A percentile compares a stretch with the other conserved stretches of the same genome.
These are phyloP conservation scores for Eutypella sp. DNA, from an alignment of 2,329 filamentous ascomycete species.

Conservation along the genomic window DNA sequence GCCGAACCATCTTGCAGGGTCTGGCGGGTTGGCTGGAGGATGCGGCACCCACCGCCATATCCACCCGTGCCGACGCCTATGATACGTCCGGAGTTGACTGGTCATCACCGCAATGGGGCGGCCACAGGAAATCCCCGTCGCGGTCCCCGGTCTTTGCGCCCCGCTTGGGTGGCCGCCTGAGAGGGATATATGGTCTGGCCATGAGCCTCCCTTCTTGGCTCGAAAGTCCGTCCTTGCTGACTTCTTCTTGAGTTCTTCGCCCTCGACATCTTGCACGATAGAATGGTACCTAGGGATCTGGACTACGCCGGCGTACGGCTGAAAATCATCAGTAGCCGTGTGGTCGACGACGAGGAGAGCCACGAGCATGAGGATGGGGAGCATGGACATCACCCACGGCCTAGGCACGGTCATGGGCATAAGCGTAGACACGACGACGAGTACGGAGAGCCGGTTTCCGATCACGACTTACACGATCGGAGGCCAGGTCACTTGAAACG, in stretches of 20 bases:
- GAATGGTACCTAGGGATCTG: slow-evolving; percentile 9
- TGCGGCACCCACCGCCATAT: no score
- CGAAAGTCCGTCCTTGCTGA: neutral
- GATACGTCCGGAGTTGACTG: neutral
- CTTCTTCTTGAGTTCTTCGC: neutral
- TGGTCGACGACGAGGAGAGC: slow-evolving; percentile 11
- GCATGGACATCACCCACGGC: slow-evolving; percentile 5
- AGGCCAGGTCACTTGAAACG: slow-evolving; percentile 3
- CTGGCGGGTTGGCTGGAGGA: no score
- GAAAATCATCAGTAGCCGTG: slow-evolving; percentile 15
- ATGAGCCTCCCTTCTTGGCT: neutral
- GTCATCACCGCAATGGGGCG: neutral
- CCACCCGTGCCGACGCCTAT: neutral
- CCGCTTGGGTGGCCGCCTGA: neutral
- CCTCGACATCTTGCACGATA: neutral
- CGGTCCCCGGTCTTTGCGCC: neutral
- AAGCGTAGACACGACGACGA: neutral
- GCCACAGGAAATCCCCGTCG: neutral
- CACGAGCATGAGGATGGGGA: slow-evolving; percentile 10
- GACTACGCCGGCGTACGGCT: slow-evolving; percentile 19
- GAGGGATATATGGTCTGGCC: neutral
- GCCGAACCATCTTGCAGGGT: no score
- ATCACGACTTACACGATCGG: neutral
- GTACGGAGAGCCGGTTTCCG: neutral
- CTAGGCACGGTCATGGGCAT: neutral